These are phyloP conservation scores for Fraxinus sp. DNA, from an alignment of 305 asterid species.

Conservation along the genomic window DNA sequence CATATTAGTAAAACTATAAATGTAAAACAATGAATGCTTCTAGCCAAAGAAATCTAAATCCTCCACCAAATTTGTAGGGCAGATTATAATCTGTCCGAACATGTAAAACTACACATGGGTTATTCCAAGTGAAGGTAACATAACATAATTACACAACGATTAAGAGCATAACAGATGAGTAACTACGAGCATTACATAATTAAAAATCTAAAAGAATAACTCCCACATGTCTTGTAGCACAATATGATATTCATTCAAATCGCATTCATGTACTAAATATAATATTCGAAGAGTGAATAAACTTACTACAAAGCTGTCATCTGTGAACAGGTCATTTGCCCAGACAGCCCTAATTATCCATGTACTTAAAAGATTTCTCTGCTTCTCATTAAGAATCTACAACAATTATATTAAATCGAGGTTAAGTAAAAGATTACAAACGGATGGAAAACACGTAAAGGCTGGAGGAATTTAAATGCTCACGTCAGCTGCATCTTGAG, in stretches of 20 bases:
- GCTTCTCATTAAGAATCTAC: conserved; percentile 66
- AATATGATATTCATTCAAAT: neutral
- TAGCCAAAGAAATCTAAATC: neutral
- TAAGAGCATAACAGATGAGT: neutral
- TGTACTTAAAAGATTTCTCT: conserved; percentile 48
- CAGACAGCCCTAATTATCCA: conserved; percentile 81
- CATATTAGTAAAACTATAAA: neutral
- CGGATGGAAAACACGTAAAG: conserved; percentile 8
- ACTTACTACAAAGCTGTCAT: conserved; percentile 93
- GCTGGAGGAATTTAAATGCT: conserved; percentile 20
- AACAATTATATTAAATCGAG: conserved; percentile 21
- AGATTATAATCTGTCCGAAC: conserved; percentile 8
- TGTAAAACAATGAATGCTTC: neutral
- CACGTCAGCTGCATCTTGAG: conserved; percentile 74
- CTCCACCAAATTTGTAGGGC: neutral
- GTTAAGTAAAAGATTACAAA: neutral
- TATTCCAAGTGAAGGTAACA: neutral
- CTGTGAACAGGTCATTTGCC: conserved; percentile 86
- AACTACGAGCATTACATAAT: neutral
- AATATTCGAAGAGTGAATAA: conserved; percentile 1
- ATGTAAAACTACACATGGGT: neutral
- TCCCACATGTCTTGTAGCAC: neutral
- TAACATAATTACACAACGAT: neutral
- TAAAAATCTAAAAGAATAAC: neutral
- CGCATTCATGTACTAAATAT: neutral